Evolutionary conservation across 495 filamentous ascomycete genomes (phyloP).

Genomic region (Neurospora sp.): DNA sequence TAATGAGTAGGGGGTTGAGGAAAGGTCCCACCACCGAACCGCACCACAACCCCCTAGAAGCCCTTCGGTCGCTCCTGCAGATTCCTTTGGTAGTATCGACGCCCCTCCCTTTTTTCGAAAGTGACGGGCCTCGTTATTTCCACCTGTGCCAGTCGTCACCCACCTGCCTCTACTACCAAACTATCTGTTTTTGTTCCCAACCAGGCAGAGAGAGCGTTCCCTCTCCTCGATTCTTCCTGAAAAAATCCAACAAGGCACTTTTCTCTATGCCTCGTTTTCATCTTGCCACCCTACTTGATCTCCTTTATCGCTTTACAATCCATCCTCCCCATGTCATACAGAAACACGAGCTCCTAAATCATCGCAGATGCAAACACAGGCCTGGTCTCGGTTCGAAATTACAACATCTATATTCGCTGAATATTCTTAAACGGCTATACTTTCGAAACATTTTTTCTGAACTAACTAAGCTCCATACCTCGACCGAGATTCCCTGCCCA

Average conservation of each 20-base stretch:
- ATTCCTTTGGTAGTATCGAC: no score
- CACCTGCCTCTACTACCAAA: not conserved
- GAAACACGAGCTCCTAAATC: not conserved
- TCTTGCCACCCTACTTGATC: not conserved
- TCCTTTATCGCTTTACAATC: not conserved
- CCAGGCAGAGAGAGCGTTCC: not conserved
- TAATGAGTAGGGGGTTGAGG: no score
- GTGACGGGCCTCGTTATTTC: not conserved
- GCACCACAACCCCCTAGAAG: no score
- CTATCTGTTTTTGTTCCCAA: not conserved
- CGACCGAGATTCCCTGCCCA: not conserved
- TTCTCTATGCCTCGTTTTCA: not conserved
- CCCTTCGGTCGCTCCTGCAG: no score
- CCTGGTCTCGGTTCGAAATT: not conserved
- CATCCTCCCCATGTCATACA: not conserved
- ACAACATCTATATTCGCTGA: not conserved
- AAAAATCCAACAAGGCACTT: not conserved
- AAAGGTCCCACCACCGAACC: no score
- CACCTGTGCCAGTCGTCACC: not conserved
- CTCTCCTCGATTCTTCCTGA: not conserved
- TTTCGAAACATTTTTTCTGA: not conserved
- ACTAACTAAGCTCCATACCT: not conserved
- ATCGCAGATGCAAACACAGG: not conserved
- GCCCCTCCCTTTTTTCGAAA: no score
- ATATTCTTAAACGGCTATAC: not conserved